Conservation (phyloP, 768 basidiomycete genomes). For the Suillus spraguei region DNA sequence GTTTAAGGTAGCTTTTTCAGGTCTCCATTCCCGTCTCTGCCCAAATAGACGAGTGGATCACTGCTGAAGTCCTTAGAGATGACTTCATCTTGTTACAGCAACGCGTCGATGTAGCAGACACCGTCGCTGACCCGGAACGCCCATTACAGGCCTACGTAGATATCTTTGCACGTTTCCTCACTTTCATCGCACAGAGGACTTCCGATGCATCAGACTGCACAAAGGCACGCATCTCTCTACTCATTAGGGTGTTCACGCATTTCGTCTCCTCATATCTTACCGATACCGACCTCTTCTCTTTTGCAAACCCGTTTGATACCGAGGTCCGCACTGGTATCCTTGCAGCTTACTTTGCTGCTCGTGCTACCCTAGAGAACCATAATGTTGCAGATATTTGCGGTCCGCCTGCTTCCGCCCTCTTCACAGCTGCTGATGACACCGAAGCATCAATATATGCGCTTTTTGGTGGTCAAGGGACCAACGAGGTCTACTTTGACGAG, state of each 20-base stretch:
- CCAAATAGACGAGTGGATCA: slow-evolving; percentile 84
- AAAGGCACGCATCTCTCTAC: slow-evolving; percentile 60
- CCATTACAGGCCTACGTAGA: slow-evolving; percentile 69
- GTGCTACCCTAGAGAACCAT: slow-evolving; percentile 65
- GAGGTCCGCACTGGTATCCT: slow-evolving; percentile 80
- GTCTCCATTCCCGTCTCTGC: slow-evolving; percentile 88
- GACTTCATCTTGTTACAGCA: slow-evolving; percentile 75
- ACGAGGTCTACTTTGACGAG: slow-evolving; percentile 98
- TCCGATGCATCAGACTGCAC: slow-evolving; percentile 54
- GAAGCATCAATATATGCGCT: slow-evolving; percentile 85
- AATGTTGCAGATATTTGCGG: slow-evolving; percentile 57
- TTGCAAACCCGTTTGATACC: slow-evolving; percentile 72
- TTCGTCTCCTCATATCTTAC: slow-evolving; percentile 79
- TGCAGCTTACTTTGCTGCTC: slow-evolving; percentile 76
- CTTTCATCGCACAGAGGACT: slow-evolving; percentile 68
- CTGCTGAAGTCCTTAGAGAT: slow-evolving; percentile 88
- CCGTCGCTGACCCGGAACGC: slow-evolving; percentile 52
- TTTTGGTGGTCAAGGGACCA: slow-evolving; percentile 97
- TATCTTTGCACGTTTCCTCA: slow-evolving; percentile 82
- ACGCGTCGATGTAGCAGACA: slow-evolving; percentile 58
- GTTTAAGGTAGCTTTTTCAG: slow-evolving; percentile 39
- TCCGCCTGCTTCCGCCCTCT: slow-evolving; percentile 66
- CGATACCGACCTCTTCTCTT: slow-evolving; percentile 77
- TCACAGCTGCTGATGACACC: slow-evolving; percentile 60
- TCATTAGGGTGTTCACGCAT: slow-evolving; percentile 72